Base-by-base conservation (phyloP, 805 yeast genomes). In the Cyberlindnera japonica region DNA sequence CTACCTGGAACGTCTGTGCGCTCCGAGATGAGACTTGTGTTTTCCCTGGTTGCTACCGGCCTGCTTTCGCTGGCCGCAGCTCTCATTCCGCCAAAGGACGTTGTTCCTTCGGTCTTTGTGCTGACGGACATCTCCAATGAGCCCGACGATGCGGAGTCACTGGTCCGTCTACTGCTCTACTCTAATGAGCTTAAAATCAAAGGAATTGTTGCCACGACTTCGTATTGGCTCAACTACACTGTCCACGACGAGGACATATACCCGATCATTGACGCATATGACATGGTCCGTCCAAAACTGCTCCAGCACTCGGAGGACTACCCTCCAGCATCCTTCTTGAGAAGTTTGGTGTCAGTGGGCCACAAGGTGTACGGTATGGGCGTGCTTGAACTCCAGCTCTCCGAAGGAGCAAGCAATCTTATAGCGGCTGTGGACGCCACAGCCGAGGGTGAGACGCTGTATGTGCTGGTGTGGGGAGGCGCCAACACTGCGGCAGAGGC, bases 191-290 rank as follows among this genome's bases (percentile, higher is more conserved):
- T 61, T 8, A 41, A 50, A 26, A 22, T 60, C 22, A 53, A 38
- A 35, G 65, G 65, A 14, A 48, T 59, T 15, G 64, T 58, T 6
- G 64, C 64, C 6, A 58, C 66, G 1, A 61, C 66, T 2, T 61
- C 66, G 0, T 52, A 35, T 36, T 61, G 65, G 66, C 38, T 61
- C 28, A 60, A 59, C 35, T 35, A 51, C 30, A 61, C 61, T 0
- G 42, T 48, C 15, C 61, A 59, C 35, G 60, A 51, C 22, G 61
- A 59, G 40, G 64, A 58, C 36, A 54, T 60, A 8, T 52, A 51
- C 35, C 59, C 64, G 35, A 58, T 61, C 26, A 18, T 58, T n/a
- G 63, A 59, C 24, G 63, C 59, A 4, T 61, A 59, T 38, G 60
- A 41, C 13, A 22, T 52, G 37, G 63, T 59, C 26, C 51, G 51